These are phyloP conservation scores for Monosporozyma aquatica DNA, from an alignment of 805 yeast genomes.

Conservation along the genomic window DNA sequence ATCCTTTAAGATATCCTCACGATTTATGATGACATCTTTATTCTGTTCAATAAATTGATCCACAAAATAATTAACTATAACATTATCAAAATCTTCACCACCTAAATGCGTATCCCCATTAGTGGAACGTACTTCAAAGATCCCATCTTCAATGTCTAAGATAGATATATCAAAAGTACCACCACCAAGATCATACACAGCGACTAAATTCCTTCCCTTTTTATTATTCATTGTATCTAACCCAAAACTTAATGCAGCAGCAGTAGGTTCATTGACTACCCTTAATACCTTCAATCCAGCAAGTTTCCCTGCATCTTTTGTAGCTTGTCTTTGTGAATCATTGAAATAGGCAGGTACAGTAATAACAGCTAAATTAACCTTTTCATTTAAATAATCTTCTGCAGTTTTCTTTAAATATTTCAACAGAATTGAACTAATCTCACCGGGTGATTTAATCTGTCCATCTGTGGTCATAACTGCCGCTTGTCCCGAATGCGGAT, in stretches of 20 bases:
- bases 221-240: constrained; percentile 40
- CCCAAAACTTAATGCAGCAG: constrained; percentile 79
- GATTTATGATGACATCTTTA: constrained; percentile 31
- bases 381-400: constrained; percentile 43
- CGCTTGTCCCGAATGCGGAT: constrained; percentile 54
- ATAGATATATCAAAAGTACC: constrained; percentile 80
- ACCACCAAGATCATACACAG: constrained; percentile 70
- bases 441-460: constrained; percentile 54
- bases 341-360: constrained; percentile 83
- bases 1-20: constrained; percentile 34
- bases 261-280: constrained; percentile 78
- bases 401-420: constrained; percentile 61
- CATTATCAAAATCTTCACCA: constrained; percentile 76
- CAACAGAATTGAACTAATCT: constrained; percentile 57
- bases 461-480: constrained; percentile 43
- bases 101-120: constrained; percentile 82
- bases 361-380: constrained; percentile 63
- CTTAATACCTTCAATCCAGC: constrained; percentile 71
- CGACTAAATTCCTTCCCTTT: constrained; percentile 32
- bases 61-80: constrained; percentile 48
- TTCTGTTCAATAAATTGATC: constrained; percentile 47
- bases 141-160: constrained; percentile 69
- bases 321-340: constrained; percentile 75
- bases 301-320: constrained; percentile 67
- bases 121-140: constrained; percentile 73